Conservation (phyloP, 2,329 filamentous ascomycete species). For the Colletotrichum lindemuthianum region DNA sequence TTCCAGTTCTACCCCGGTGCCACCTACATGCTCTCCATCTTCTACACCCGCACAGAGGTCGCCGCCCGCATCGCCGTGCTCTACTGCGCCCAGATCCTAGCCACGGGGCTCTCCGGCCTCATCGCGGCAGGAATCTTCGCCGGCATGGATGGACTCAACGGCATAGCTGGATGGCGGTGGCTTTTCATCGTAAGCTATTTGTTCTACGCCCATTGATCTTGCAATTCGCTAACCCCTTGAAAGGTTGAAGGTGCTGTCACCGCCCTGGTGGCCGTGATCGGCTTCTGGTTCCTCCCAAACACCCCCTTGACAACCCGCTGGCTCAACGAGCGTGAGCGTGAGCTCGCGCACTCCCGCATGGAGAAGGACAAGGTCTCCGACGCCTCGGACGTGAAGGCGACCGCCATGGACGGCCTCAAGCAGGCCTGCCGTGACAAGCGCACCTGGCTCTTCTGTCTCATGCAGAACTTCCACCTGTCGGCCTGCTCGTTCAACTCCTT, state of each 20-base stretch:
- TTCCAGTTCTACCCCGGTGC: slow-evolving; percentile 51
- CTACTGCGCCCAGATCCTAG: slow-evolving; percentile 70
- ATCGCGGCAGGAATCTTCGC: slow-evolving; percentile 71
- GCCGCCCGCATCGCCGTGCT: slow-evolving; percentile 68
- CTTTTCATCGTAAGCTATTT: slow-evolving; percentile 53
- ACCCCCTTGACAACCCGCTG: slow-evolving; percentile 54
- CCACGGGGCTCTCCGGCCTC: slow-evolving; percentile 74
- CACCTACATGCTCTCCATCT: slow-evolving; percentile 47
- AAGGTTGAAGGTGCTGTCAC: slow-evolving; percentile 67
- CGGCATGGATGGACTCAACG: slow-evolving; percentile 64
- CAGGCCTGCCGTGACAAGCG: slow-evolving; percentile 60
- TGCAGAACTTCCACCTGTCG: slow-evolving; percentile 66
- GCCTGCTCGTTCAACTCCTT: slow-evolving; percentile 60
- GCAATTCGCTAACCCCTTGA: too few relatives aligned
- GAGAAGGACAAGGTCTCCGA: slow-evolving; percentile 62
- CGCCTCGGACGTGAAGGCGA: slow-evolving; percentile 48
- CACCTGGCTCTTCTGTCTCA: slow-evolving; percentile 63
- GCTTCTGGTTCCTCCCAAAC: slow-evolving; percentile 65
- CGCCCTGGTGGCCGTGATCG: slow-evolving; percentile 66
- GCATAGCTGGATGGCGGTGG: slow-evolving; percentile 72
- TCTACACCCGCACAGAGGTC: slow-evolving; percentile 59
- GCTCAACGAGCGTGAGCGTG: slow-evolving; percentile 57
- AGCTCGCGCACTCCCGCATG: slow-evolving; percentile 58
- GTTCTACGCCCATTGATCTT: too few relatives aligned
- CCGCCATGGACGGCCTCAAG: slow-evolving; percentile 58